Percentiles rank a stretch among this genome's conserved stretches.
These are phyloP conservation scores for Sindora glabra DNA, from an alignment of 306 rosid species.

Conservation along the genomic window DNA sequence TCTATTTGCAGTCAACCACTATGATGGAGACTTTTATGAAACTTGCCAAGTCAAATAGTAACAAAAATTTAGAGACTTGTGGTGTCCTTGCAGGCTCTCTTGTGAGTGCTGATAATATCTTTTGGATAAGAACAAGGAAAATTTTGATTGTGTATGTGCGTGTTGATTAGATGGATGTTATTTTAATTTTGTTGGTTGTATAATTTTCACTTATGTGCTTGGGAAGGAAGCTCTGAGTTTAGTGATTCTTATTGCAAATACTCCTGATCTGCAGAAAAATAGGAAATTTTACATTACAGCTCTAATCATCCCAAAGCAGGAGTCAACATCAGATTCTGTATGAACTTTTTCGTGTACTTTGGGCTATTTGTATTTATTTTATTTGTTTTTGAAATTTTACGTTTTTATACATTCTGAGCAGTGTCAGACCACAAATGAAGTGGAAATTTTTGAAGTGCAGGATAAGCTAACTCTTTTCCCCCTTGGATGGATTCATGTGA, in stretches of 20 bases:
- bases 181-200: neutral
- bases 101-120: conserved; percentile 47
- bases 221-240: conserved; percentile 5
- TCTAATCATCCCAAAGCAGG: conserved; percentile 92
- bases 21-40: conserved; percentile 90
- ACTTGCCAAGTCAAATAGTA: conserved; percentile 81
- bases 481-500: too few species aligned
- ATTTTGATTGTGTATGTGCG: neutral
- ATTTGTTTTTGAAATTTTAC: too few species aligned
- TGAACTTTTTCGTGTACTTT: conserved; percentile 28
- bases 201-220: neutral
- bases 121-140: neutral
- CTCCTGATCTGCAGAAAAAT: conserved; percentile 64
- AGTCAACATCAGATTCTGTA: conserved; percentile 85
- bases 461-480: too few species aligned
- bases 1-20: conserved; percentile 64
- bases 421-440: too few species aligned
- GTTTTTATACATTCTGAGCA: too few species aligned
- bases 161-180: neutral
- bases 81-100: conserved; percentile 92
- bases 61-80: conserved; percentile 86
- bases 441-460: too few species aligned
- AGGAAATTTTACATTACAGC: conserved; percentile 81
- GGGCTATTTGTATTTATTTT: conserved; percentile 5
- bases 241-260: conserved; percentile 13